Evolutionary conservation across 768 basidiomycete species (phyloP).

Genomic region (Lactifluus volemus): DNA sequence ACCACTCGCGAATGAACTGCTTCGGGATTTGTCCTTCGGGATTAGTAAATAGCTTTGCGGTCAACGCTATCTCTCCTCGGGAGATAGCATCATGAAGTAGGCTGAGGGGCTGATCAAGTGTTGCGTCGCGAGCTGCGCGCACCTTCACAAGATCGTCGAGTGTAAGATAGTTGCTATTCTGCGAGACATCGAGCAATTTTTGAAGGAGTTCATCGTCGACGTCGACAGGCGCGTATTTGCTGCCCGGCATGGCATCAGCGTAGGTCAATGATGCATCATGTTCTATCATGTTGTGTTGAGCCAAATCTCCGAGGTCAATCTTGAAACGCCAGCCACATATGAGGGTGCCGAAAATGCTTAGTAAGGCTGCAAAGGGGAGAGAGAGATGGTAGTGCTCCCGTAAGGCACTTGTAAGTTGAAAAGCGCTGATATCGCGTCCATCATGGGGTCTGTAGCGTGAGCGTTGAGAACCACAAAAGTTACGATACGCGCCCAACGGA

Average conservation of each 20-base stretch:
- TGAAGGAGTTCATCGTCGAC: slow-evolving; percentile 31
- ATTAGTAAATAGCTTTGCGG: slow-evolving; percentile 24
- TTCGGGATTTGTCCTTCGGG: slow-evolving; percentile 8
- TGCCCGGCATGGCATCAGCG: slow-evolving; percentile 29
- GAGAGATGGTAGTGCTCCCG: slow-evolving; percentile 55
- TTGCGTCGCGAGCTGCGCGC: slow-evolving; percentile 38
- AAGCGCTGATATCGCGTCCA: slow-evolving; percentile 43
- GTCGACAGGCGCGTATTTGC: slow-evolving; percentile 35
- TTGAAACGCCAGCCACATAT: slow-evolving; percentile 23
- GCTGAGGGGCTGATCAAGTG: slow-evolving; percentile 29
- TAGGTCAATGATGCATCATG: slow-evolving; percentile 58
- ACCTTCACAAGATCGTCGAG: slow-evolving; percentile 41
- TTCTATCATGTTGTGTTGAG: slow-evolving; percentile 48
- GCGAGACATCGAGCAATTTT: slow-evolving; percentile 28
- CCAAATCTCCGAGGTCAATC: slow-evolving; percentile 44
- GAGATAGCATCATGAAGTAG: slow-evolving; percentile 44
- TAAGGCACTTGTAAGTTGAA: slow-evolving; percentile 40
- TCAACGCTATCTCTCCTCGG: slow-evolving; percentile 48
- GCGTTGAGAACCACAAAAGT: background rate
- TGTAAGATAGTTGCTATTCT: slow-evolving; percentile 25
- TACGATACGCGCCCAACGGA: slow-evolving; percentile 9
- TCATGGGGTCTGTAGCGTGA: slow-evolving; percentile 35
- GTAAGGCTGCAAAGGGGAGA: slow-evolving; percentile 43
- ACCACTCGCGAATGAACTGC: slow-evolving; percentile 35
- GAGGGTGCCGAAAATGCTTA: slow-evolving; percentile 30